phyloP scores from a whole-genome alignment of 179 eudicot species.

The Actinidia polygama region DNA sequence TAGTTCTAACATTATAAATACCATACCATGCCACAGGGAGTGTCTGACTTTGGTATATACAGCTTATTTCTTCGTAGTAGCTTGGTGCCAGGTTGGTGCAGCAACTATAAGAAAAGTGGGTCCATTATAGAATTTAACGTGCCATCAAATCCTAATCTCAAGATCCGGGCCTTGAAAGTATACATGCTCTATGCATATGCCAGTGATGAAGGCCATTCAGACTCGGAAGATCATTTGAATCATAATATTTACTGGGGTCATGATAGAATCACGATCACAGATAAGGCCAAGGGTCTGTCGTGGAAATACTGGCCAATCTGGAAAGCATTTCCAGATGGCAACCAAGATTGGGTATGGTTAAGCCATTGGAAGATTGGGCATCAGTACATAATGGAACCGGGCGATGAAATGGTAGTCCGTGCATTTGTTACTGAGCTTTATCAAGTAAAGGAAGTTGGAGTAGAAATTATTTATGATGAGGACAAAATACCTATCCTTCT shows the following conservation, averaged over 20 bases:
- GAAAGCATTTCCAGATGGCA: neutral
- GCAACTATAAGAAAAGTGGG: neutral
- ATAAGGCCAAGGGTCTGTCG: neutral
- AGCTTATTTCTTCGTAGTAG: slow-evolving; percentile 21
- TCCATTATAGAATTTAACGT: neutral
- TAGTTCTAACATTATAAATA: neutral
- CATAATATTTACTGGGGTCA: too few relatives aligned
- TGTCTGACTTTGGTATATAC: slow-evolving; percentile 17
- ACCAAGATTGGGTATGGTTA: neutral
- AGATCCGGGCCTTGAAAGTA: neutral
- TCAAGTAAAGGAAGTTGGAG: too few relatives aligned
- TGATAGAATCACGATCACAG: neutral
- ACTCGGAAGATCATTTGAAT: neutral
- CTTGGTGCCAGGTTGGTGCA: slow-evolving; percentile 11
- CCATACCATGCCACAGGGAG: slow-evolving; percentile 9
- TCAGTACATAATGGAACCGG: neutral
- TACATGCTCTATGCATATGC: neutral
- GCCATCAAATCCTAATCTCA: neutral
- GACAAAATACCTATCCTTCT: too few relatives aligned
- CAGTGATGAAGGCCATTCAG: neutral
- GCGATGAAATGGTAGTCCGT: neutral
- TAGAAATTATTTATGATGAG: too few relatives aligned
- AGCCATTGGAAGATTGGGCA: neutral
- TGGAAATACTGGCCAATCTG: neutral
- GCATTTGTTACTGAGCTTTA: too few relatives aligned